Conservation (phyloP, 2,329 filamentous ascomycete genomes). For the Drechslerella dactyloides region DNA sequence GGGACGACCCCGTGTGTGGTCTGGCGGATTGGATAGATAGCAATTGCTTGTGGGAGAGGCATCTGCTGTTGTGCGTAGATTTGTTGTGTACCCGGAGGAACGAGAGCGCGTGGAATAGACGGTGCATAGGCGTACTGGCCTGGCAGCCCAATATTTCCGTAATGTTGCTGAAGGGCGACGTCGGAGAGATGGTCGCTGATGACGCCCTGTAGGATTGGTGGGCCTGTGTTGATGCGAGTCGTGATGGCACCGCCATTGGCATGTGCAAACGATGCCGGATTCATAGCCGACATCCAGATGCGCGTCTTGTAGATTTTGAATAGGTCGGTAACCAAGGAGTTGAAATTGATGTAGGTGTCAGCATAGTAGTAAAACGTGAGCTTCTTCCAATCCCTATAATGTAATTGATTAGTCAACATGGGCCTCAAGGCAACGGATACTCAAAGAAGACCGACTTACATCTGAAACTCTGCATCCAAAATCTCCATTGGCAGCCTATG, state of each 20-base stretch:
- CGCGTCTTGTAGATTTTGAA: conserved; percentile 99
- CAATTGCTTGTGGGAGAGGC: conserved; percentile 40
- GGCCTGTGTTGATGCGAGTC: conserved; percentile 32
- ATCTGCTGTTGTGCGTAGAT: conserved; percentile 47
- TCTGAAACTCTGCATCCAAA: conserved; percentile 96
- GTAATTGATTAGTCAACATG: conserved; percentile 26
- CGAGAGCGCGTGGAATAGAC: conserved; percentile 42
- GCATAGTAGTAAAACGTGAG: conserved; percentile 99
- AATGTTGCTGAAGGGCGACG: conserved; percentile 43
- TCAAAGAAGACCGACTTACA: conserved; percentile 68
- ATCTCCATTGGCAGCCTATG: conserved; percentile 98
- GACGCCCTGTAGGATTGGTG: conserved; percentile 45
- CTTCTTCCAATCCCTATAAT: conserved; percentile 91
- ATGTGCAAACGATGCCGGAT: conserved; percentile 90
- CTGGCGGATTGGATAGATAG: conserved; percentile 43
- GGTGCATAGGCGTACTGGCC: conserved; percentile 42
- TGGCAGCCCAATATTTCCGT: conserved; percentile 35
- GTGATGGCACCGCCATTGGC: conserved; percentile 61
- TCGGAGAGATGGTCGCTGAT: conserved; percentile 49
- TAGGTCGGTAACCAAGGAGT: conserved; percentile 91
- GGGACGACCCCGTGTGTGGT: conserved; percentile 43
- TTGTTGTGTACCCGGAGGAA: conserved; percentile 48
- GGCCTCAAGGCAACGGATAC: not conserved
- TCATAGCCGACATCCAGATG: conserved; percentile 99
- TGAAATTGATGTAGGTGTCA: conserved; percentile 98